phyloP scores from a whole-genome alignment of 208 protist genomes.

The Tritrichomonas foetus region DNA sequence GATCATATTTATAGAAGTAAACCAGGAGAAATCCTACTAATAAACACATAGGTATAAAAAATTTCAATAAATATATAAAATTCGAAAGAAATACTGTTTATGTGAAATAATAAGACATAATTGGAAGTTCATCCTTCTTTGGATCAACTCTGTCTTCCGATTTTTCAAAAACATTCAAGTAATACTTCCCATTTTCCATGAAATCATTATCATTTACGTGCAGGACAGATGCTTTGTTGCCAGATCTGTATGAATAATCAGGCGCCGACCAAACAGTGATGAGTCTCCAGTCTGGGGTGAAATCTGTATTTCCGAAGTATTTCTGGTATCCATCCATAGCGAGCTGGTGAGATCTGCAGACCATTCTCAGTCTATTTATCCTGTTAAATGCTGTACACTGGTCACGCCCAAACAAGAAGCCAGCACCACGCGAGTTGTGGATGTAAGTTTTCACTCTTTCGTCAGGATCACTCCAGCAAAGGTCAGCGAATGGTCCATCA shows the following conservation, averaged over 20 bases:
- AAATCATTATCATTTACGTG: not conserved
- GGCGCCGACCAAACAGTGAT: constrained; percentile 81
- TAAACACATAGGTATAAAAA: too few species aligned
- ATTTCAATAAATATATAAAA: too few species aligned
- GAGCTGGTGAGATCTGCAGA: constrained; percentile 76
- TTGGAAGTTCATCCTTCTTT: too few species aligned
- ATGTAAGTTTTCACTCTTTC: constrained; percentile 74
- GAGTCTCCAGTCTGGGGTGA: constrained; percentile 52
- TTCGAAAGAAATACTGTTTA: too few species aligned
- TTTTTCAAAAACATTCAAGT: too few species aligned
- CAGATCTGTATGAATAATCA: constrained; percentile 57
- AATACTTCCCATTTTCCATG: too few species aligned
- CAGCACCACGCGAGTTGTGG: constrained; percentile 70
- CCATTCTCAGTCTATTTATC: constrained; percentile 67
- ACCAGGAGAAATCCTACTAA: too few species aligned
- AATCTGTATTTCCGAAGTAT: constrained; percentile 62
- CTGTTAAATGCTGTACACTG: constrained; percentile 65
- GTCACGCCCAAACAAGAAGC: constrained; percentile 71
- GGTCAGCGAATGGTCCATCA: not conserved
- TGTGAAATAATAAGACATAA: too few species aligned
- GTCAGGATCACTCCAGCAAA: not conserved
- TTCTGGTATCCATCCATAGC: constrained; percentile 80
- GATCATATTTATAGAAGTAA: too few species aligned
- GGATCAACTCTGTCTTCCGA: too few species aligned
- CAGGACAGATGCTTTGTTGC: not conserved